Evolutionary conservation across 2,329 filamentous ascomycete species (phyloP), one percentile per base, ranked within the genome.

Genomic region (Alternaria longipes): DNA sequence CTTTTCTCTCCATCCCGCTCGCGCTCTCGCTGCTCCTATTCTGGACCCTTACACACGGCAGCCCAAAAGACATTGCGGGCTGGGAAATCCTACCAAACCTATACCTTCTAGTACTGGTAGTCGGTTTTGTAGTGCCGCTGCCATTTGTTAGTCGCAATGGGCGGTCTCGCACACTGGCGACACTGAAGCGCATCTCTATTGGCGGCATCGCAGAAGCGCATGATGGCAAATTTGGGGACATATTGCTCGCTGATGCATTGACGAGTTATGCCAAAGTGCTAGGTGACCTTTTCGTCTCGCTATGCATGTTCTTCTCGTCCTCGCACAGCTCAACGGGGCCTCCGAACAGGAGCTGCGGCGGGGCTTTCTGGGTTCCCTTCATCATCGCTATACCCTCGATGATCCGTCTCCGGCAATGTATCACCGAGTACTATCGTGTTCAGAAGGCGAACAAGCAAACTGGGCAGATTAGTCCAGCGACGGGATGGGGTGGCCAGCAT

Each of bases 231-330:
- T 98, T 98, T 73, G 94, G 93, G 57, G 95, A 99, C 76, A 91
- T 98, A 54, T 82, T 99, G 60, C 87, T 99, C 18, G 94, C 95
- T 34, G 95, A 99, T 85, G 94, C 93, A 56, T 81, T 98, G 70
- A 99, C 95, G 42, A 96, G 92, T 73, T 99, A 98, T 78, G 90
- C 94, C 63, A 97, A 96, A 79, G 91, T 97, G 30, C 84, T 97
- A 28, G 94, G 90, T 24, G 95, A 99, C 78, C 81, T 97, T 12
- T 97, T 93, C 77, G 91, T 98, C 56, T 89, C 89, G 49, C 80
- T 93, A 28, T 98, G 93, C 87, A 97, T 97, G 94, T 94, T 97
- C 79, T 87, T 97, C 74, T 86, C 87, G 1, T 81, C 85, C 4
- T 86, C 86, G 4, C 86, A 89, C 42, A 91, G 90, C 53, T 92